A percentile compares a stretch with the other conserved stretches of the same genome.
These are phyloP conservation scores for Phaeotremella skinneri DNA, from an alignment of 768 basidiomycete species.

Conservation along the genomic window DNA sequence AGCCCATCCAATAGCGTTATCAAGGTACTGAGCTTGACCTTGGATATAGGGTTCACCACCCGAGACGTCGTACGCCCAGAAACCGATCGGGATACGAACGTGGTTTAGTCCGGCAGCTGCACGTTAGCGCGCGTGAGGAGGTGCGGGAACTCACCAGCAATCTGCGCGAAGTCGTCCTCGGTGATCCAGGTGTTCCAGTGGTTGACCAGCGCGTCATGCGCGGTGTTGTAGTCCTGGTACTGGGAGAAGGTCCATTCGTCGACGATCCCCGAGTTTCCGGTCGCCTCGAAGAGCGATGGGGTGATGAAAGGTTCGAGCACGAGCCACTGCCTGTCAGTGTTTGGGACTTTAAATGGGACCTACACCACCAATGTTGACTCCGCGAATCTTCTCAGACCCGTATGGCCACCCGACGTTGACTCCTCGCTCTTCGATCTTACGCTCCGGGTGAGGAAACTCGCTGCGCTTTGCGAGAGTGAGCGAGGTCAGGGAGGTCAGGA, in stretches of 20 bases:
- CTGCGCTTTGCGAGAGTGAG: neutral
- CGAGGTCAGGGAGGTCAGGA: neutral
- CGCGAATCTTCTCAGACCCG: slow-evolving; percentile 44
- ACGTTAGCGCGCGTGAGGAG: neutral
- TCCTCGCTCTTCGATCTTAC: slow-evolving; percentile 20
- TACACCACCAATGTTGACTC: slow-evolving; percentile 47
- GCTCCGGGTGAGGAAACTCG: neutral
- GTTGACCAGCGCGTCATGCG: slow-evolving; percentile 31
- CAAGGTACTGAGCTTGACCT: slow-evolving; percentile 47
- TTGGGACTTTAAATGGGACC: slow-evolving; percentile 8
- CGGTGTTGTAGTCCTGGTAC: slow-evolving; percentile 39
- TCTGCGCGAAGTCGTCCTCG: slow-evolving; percentile 51
- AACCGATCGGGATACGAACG: slow-evolving; percentile 49
- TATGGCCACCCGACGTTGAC: slow-evolving; percentile 49
- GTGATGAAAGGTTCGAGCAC: slow-evolving; percentile 49
- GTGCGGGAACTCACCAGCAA: slow-evolving; percentile 38
- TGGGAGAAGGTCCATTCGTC: slow-evolving; percentile 50
- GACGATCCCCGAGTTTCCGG: slow-evolving; percentile 46
- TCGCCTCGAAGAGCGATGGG: slow-evolving; percentile 45
- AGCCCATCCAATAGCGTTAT: slow-evolving; percentile 50
- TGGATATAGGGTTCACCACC: slow-evolving; percentile 49
- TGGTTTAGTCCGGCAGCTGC: slow-evolving; percentile 41
- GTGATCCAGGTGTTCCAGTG: slow-evolving; percentile 53
- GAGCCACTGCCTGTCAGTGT: slow-evolving; percentile 32
- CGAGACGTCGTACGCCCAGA: slow-evolving; percentile 48